phyloP scores from a whole-genome alignment of 2,329 filamentous ascomycete genomes.

The Penicillium sp. region DNA sequence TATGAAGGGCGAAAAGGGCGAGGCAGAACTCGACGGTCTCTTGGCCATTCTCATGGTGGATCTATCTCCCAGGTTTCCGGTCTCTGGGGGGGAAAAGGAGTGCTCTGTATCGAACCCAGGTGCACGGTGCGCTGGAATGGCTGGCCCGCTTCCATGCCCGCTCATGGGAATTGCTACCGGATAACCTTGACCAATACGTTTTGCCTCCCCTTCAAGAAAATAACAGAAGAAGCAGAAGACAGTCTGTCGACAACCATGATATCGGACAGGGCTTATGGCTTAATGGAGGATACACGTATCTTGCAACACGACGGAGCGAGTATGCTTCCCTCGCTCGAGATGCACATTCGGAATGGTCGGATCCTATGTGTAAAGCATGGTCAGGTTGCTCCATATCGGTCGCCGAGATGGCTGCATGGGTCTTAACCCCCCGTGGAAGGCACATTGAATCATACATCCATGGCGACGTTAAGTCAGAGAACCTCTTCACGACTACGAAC shows the following conservation, averaged over 20 bases:
- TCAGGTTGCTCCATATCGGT: slow-evolving; percentile 39
- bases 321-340: slow-evolving; percentile 55
- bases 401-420: slow-evolving; percentile 58
- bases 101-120: slow-evolving; percentile 53
- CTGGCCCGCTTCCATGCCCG: slow-evolving; percentile 63
- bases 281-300: slow-evolving; percentile 71
- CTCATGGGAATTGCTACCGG: slow-evolving; percentile 49
- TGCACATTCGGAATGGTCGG: slow-evolving; percentile 59
- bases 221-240: slow-evolving; percentile 34
- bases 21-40: slow-evolving; percentile 35
- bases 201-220: slow-evolving; percentile 62
- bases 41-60: slow-evolving; percentile 64
- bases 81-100: slow-evolving; percentile 50
- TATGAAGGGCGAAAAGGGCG: slow-evolving; percentile 29
- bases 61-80: slow-evolving; percentile 56
- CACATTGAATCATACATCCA: slow-evolving; percentile 63
- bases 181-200: slow-evolving; percentile 32
- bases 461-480: slow-evolving; percentile 71
- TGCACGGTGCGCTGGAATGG: slow-evolving; percentile 63
- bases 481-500: slow-evolving; percentile 60
- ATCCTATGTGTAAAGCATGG: slow-evolving; percentile 50
- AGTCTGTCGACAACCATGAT: slow-evolving; percentile 17
- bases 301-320: slow-evolving; percentile 64
- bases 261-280: slow-evolving; percentile 56
- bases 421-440: slow-evolving; percentile 54